Conservation (phyloP, 805 yeast species). For the Myxozyma mucilagina region DNA sequence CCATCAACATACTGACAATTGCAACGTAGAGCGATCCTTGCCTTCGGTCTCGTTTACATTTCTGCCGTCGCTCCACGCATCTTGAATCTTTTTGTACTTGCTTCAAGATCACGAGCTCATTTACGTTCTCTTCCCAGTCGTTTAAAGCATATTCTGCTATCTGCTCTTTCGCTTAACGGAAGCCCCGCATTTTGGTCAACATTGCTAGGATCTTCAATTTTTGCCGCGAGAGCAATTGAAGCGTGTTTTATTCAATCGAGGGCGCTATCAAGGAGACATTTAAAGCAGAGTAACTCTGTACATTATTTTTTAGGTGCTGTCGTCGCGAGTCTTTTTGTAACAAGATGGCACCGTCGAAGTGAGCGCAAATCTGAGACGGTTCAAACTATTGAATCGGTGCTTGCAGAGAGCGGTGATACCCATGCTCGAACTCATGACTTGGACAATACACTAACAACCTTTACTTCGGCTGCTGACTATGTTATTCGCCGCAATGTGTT, state of each 20-base stretch:
- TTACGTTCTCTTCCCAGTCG: constrained; percentile 1
- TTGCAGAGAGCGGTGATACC: not conserved
- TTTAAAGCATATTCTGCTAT: constrained; percentile 11
- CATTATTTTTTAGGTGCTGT: constrained; percentile 13
- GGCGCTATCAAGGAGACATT: not conserved
- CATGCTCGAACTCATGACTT: constrained; percentile 17
- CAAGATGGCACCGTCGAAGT: constrained; percentile 20
- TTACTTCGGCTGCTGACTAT: constrained; percentile 21
- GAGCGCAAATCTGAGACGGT: constrained; percentile 1
- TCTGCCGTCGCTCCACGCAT: constrained; percentile 18
- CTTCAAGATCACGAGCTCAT: not conserved
- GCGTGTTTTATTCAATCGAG: not conserved
- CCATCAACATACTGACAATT: not conserved
- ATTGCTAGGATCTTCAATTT: constrained; percentile 10
- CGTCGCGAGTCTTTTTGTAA: constrained; percentile 7
- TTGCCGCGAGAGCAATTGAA: not conserved
- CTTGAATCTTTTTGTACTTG: constrained; percentile 3
- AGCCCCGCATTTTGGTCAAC: constrained; percentile 19
- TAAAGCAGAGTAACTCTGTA: not conserved
- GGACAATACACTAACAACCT: constrained; percentile 17
- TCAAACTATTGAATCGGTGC: not conserved
- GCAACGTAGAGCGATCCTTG: constrained; percentile 8
- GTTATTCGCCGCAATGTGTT: constrained; percentile 6
- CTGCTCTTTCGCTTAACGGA: constrained; percentile 10
- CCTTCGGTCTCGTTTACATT: constrained; percentile 17